These are phyloP conservation scores for Albifimbria verrucaria DNA, from an alignment of 2,329 filamentous ascomycete species.

Conservation along the genomic window DNA sequence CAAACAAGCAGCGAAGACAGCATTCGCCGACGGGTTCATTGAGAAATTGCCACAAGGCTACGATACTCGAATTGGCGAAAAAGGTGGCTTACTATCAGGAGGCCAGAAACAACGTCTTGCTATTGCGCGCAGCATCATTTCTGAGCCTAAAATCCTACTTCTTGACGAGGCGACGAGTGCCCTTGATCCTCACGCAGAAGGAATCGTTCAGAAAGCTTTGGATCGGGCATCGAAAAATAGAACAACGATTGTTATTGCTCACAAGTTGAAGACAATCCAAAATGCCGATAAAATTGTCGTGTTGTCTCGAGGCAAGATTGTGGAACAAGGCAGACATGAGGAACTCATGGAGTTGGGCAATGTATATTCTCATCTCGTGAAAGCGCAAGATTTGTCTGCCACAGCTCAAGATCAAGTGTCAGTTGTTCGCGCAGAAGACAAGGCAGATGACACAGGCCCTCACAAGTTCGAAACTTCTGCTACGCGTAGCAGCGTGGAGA, in stretches of 20 bases:
- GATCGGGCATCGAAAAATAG: slow-evolving; percentile 48
- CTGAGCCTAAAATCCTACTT: slow-evolving; percentile 50
- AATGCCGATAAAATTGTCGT: slow-evolving; percentile 64
- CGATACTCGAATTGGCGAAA: slow-evolving; percentile 57
- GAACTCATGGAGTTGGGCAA: slow-evolving; percentile 45
- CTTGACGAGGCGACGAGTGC: slow-evolving; percentile 66
- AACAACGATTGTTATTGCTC: slow-evolving; percentile 63
- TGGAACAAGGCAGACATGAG: slow-evolving; percentile 53
- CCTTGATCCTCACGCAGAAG: slow-evolving; percentile 36
- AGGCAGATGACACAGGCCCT: no score
- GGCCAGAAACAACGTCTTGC: slow-evolving; percentile 64
- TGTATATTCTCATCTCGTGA: slow-evolving; percentile 48
- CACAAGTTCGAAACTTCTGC: no score
- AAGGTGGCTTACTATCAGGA: slow-evolving; percentile 60
- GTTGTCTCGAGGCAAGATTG: slow-evolving; percentile 50
- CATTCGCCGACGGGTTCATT: slow-evolving; percentile 50
- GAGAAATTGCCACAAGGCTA: slow-evolving; percentile 38
- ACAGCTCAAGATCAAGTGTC: no score
- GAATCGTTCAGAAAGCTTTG: slow-evolving; percentile 51
- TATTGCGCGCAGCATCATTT: slow-evolving; percentile 47
- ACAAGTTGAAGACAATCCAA: slow-evolving; percentile 53
- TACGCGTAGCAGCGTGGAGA: no score
- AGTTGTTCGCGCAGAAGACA: no score
- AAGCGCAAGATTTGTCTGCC: slow-evolving; percentile 28
- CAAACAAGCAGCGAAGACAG: slow-evolving; percentile 39